Conservation (phyloP, 2,329 filamentous ascomycete genomes). For the Aspergillus texensis region DNA sequence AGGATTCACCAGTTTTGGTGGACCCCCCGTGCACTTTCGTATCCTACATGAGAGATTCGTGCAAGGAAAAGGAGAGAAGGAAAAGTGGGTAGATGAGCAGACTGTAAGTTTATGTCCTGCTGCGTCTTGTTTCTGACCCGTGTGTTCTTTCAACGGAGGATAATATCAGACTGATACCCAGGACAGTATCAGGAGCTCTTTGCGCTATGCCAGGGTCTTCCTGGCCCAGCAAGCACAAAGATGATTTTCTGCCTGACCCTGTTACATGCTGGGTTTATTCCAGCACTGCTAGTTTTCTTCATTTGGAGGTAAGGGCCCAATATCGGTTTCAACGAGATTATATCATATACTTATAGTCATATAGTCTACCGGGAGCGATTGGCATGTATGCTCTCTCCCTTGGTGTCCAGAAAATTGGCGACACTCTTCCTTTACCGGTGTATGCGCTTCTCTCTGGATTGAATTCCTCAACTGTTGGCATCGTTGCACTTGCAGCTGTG, state of each 20-base stretch:
- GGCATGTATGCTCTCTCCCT: constrained; percentile 70
- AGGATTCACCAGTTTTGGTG: constrained; percentile 68
- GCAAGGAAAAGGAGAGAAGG: constrained; percentile 44
- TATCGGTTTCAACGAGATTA: too few species aligned
- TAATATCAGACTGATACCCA: not conserved
- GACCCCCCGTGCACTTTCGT: constrained; percentile 70
- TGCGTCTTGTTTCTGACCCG: not conserved
- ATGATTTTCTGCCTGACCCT: constrained; percentile 70
- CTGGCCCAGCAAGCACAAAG: constrained; percentile 70
- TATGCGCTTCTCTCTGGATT: constrained; percentile 73
- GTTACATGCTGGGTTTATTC: constrained; percentile 62
- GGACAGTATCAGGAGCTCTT: constrained; percentile 73
- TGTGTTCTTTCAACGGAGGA: too few species aligned
- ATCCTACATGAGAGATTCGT: constrained; percentile 68
- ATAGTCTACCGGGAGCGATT: constrained; percentile 67
- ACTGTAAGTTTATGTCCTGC: constrained; percentile 49
- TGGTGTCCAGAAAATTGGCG: constrained; percentile 63
- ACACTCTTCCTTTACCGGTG: constrained; percentile 61
- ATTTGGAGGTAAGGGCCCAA: constrained; percentile 59
- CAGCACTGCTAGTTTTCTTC: constrained; percentile 62
- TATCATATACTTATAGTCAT: not conserved
- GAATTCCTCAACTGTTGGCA: constrained; percentile 72
- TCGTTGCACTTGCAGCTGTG: constrained; percentile 71
- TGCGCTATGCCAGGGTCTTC: constrained; percentile 67
- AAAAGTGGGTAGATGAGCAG: constrained; percentile 70